Conservation (phyloP, 805 yeast genomes). For the Candida endomychidarum region DNA sequence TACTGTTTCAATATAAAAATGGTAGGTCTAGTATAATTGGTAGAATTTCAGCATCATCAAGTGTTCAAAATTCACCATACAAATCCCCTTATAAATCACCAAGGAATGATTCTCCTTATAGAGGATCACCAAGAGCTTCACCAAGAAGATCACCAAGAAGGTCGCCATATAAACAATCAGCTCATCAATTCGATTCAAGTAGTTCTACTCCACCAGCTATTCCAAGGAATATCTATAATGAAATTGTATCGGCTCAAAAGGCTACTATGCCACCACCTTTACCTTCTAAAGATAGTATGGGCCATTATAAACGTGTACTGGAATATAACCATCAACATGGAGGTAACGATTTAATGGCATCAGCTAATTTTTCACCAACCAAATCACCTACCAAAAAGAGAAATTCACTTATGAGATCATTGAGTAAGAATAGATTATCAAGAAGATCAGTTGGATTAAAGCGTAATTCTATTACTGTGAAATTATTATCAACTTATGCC, state of each 20-base stretch:
- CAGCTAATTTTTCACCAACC: slow-evolving; percentile 27
- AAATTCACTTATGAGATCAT: slow-evolving; percentile 25
- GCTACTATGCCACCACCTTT: slow-evolving; percentile 40
- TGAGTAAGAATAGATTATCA: slow-evolving; percentile 31
- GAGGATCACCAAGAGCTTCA: slow-evolving; percentile 23
- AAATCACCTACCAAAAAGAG: slow-evolving; percentile 23
- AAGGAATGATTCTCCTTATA: slow-evolving; percentile 17
- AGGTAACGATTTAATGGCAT: slow-evolving; percentile 20
- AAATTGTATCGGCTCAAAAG: slow-evolving; percentile 37
- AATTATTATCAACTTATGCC: slow-evolving; percentile 70
- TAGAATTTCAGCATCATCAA: slow-evolving; percentile 29
- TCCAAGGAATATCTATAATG: slow-evolving; percentile 45
- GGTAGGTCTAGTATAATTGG: slow-evolving; percentile 26
- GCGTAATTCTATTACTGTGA: slow-evolving; percentile 71
- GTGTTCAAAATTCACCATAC: slow-evolving; percentile 34
- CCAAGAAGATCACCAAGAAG: slow-evolving; percentile 14
- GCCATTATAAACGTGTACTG: slow-evolving; percentile 14
- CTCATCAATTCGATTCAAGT: slow-evolving; percentile 7
- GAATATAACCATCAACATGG: slow-evolving; percentile 12
- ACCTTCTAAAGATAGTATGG: slow-evolving; percentile 39
- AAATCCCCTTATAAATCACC: slow-evolving; percentile 23
- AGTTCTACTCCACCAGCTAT: slow-evolving; percentile 26
- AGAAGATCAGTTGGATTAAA: slow-evolving; percentile 48
- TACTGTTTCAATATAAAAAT: slow-evolving; percentile 41
- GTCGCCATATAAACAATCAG: neutral